Base-by-base conservation (phyloP, 2,329 filamentous ascomycete species). In the Verruconis gallopava region DNA sequence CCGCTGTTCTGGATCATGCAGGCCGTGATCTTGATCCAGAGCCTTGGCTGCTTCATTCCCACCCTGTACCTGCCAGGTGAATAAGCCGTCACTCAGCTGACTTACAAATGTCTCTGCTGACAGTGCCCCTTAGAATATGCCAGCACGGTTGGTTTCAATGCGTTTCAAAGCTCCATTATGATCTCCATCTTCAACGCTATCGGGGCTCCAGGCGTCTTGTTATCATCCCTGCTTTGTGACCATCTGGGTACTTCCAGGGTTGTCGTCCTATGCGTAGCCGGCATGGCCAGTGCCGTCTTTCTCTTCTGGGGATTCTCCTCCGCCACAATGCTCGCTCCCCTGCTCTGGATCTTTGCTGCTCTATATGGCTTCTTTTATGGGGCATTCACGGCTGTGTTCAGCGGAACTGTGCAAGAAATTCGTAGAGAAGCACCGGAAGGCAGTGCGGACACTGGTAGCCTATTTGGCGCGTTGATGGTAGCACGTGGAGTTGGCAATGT, bases 401-500 rank as follows among this genome's bases (percentile, higher is more conserved):
- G 63, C 1, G 64, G 68, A 14, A 61, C 67, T 21, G 59, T 55
- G 13, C n/a, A n/a, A n/a, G 60, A 66, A 22, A 61, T 67, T 3
- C 53, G 57, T 37, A 51, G 54, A 30, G 57, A 55, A 30, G n/a
- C 25, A n/a, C 25, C 25, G 36, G 55, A 61, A 14, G 46, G 41
- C 25, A 6, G 17, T 36, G 55, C 61, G 0, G 69, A 73, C 35
- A 55, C 65, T 3, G 64, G 66, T 0, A 64, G 72, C 47, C 58
- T 71, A 1, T 67, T 72, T 43, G 63, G 61, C 0, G 58, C 65
- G 9, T 54, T 73, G 42, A 61, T 62, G 9, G 64, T 64, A 4
- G 69, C 68, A 0, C 66, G 68, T 34, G 70, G 69, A 0, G 59
- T 73, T 15, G 69, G 69, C 3, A 68, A 65, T 50, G 54, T 73